phyloP scores from a whole-genome alignment of 768 basidiomycete genomes.

The Flagelloscypha sp. region DNA sequence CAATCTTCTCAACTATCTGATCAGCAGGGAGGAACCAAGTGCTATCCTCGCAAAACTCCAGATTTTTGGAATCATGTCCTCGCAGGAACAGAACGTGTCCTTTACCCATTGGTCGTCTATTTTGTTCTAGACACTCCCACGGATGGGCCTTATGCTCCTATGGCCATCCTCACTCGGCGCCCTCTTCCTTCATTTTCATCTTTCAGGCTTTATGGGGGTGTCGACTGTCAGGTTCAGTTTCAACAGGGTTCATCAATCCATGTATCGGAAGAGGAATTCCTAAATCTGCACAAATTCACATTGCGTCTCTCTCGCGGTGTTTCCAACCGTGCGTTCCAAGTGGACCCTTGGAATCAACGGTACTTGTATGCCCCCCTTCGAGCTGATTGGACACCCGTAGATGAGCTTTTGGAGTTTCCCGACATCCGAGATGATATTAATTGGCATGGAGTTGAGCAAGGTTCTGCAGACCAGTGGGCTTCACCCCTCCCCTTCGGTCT shows the following conservation, averaged over 20 bases:
- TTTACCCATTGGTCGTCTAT: slow-evolving; percentile 55
- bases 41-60: slow-evolving; percentile 53
- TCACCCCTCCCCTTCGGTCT: slow-evolving; percentile 34
- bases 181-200: slow-evolving; percentile 51
- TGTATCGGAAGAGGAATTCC: slow-evolving; percentile 36
- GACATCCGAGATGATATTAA: slow-evolving; percentile 40
- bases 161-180: slow-evolving; percentile 57
- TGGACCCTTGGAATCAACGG: slow-evolving; percentile 42
- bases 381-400: slow-evolving; percentile 25
- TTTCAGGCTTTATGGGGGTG: slow-evolving; percentile 56
- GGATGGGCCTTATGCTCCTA: slow-evolving; percentile 39
- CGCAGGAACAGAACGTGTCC: slow-evolving; percentile 16
- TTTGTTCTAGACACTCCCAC: slow-evolving; percentile 21
- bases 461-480: slow-evolving; percentile 44
- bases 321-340: slow-evolving; percentile 61
- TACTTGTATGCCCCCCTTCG: slow-evolving; percentile 64
- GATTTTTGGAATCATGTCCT: slow-evolving; percentile 53
- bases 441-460: slow-evolving; percentile 55
- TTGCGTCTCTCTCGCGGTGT: slow-evolving; percentile 52
- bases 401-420: slow-evolving; percentile 19
- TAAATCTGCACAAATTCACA: slow-evolving; percentile 52
- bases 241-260: slow-evolving; percentile 40
- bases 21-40: slow-evolving; percentile 35
- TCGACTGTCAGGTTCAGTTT: slow-evolving; percentile 33
- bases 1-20: slow-evolving; percentile 11